These are phyloP conservation scores for Solanum piurae DNA, from an alignment of 257 asterid species.

Conservation along the genomic window DNA sequence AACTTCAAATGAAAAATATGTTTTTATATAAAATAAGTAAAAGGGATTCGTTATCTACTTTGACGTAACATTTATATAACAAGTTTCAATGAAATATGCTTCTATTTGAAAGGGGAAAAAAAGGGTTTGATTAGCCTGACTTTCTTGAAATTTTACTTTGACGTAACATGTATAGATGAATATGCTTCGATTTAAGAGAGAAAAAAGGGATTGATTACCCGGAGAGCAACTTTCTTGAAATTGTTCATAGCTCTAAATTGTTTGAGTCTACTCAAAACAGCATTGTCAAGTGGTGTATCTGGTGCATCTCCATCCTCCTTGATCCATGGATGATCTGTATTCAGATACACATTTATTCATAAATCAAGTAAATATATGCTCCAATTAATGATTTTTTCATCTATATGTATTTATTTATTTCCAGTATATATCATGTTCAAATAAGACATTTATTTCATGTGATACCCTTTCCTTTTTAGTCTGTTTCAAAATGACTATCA, in stretches of 20 bases:
- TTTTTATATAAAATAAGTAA: too few species aligned
- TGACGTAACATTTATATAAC: background rate
- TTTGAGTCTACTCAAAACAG: slow-evolving; percentile 56
- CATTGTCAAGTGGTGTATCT: slow-evolving; percentile 62
- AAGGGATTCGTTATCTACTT: background rate
- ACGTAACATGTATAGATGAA: background rate
- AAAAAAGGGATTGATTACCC: slow-evolving; percentile 16
- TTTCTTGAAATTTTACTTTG: background rate
- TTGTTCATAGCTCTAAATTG: slow-evolving; percentile 75
- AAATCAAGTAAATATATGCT: background rate
- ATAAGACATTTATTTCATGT: too few species aligned
- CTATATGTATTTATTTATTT: too few species aligned
- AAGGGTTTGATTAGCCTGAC: too few species aligned
- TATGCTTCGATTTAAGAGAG: background rate
- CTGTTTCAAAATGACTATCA: too few species aligned
- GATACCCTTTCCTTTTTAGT: background rate
- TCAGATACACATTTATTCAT: background rate
- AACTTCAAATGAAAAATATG: background rate
- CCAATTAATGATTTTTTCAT: too few species aligned
- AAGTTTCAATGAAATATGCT: background rate
- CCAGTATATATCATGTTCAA: too few species aligned
- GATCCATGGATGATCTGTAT: slow-evolving; percentile 65
- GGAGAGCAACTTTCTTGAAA: slow-evolving; percentile 64
- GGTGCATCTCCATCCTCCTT: slow-evolving; percentile 84
- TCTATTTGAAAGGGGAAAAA: background rate